phyloP scores from a whole-genome alignment of 2,329 filamentous ascomycete species.

The Penicillium crustosum region DNA sequence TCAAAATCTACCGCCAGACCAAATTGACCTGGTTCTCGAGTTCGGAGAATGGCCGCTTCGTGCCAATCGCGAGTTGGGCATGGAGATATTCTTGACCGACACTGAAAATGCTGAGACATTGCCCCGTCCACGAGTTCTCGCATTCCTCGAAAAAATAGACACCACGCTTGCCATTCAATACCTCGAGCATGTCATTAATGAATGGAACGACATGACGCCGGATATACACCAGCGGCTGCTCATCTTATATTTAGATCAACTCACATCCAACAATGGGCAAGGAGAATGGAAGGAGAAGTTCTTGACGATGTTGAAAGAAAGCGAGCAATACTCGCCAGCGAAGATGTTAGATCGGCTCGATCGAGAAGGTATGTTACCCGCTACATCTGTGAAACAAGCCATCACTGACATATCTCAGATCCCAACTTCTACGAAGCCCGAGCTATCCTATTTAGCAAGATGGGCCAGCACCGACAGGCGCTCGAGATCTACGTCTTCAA shows the following conservation, averaged over 20 bases:
- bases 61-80: constrained; percentile 69
- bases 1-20: constrained; percentile 81
- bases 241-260: constrained; percentile 63
- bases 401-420: constrained; percentile 53
- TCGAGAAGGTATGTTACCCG: constrained; percentile 63
- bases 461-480: constrained; percentile 93
- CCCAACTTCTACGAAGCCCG: constrained; percentile 83
- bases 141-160: constrained; percentile 71
- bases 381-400: background rate
- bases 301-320: constrained; percentile 71
- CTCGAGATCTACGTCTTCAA: constrained; percentile 98
- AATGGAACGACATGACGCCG: constrained; percentile 78
- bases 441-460: constrained; percentile 87
- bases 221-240: constrained; percentile 86
- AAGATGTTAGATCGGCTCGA: constrained; percentile 77
- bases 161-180: constrained; percentile 73
- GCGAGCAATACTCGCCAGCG: constrained; percentile 75
- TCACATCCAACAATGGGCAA: constrained; percentile 44
- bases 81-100: constrained; percentile 92
- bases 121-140: constrained; percentile 71
- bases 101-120: constrained; percentile 92
- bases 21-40: constrained; percentile 87
- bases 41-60: constrained; percentile 86
- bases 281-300: constrained; percentile 64
- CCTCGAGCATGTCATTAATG: constrained; percentile 84